A percentile compares a stretch with the other conserved stretches of the same genome.
phyloP scores from a whole-genome alignment of 1,284 basidiomycete species.

The Moesziomyces sp. region DNA sequence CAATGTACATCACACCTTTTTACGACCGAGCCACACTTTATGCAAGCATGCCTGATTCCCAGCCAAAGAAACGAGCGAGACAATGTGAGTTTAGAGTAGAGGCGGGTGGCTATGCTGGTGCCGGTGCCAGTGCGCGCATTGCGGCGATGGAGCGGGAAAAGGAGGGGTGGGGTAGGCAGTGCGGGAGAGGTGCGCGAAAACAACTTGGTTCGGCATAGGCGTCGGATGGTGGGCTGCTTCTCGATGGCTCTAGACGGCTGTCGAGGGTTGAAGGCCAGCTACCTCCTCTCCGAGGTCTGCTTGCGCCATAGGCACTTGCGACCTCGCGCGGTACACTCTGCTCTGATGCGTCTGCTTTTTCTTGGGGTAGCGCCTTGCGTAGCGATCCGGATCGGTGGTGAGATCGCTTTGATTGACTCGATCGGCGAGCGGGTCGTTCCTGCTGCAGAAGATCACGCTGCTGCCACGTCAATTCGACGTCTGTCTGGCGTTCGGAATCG shows the following conservation, averaged over 20 bases:
- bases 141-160: slow-evolving; percentile 3
- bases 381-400: slow-evolving; percentile 1
- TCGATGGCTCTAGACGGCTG: too few species aligned
- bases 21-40: slow-evolving; percentile 17
- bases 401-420: slow-evolving; percentile 3
- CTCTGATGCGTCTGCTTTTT: too few species aligned
- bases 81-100: too few species aligned
- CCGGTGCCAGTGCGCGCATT: too few species aligned
- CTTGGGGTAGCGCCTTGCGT: too few species aligned
- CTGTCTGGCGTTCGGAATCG: neutral
- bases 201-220: slow-evolving; percentile 28
- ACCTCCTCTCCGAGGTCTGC: too few species aligned
- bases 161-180: slow-evolving; percentile 20
- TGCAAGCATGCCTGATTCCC: slow-evolving; percentile 45
- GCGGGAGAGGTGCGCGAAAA: slow-evolving; percentile 25
- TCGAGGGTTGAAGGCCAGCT: too few species aligned
- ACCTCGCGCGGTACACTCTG: too few species aligned
- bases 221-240: too few species aligned
- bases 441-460: slow-evolving; percentile 12
- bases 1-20: slow-evolving; percentile 33
- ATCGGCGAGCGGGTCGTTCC: neutral
- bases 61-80: neutral
- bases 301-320: too few species aligned
- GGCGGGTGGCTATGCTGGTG: neutral
- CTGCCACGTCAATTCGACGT: slow-evolving; percentile 21